phyloP scores from a whole-genome alignment of 495 filamentous ascomycete genomes.

The Penicillium paradoxum region DNA sequence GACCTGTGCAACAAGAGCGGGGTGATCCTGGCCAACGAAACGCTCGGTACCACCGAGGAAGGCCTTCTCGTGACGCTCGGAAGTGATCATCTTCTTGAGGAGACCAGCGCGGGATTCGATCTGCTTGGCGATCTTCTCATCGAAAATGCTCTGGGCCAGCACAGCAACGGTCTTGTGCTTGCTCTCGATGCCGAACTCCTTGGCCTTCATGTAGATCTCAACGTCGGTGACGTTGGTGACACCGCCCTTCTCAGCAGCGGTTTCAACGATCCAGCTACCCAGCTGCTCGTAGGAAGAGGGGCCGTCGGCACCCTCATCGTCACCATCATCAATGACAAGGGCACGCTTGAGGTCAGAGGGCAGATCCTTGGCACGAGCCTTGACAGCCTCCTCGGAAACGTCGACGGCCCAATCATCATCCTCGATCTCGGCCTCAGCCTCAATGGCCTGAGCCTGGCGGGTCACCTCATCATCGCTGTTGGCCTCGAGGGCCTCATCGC shows the following conservation, averaged over 20 bases:
- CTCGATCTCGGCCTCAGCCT: slow-evolving; percentile 58
- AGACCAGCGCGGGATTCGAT: slow-evolving; percentile 74
- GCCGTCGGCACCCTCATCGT: slow-evolving; percentile 79
- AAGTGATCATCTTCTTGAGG: slow-evolving; percentile 87
- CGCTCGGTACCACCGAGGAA: slow-evolving; percentile 96
- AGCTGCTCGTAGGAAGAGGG: slow-evolving; percentile 85
- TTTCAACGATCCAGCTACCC: slow-evolving; percentile 82
- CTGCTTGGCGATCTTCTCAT: slow-evolving; percentile 83
- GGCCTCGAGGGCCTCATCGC: slow-evolving; percentile 65
- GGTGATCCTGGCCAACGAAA: slow-evolving; percentile 77
- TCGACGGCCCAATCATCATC: slow-evolving; percentile 94
- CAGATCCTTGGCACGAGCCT: slow-evolving; percentile 84
- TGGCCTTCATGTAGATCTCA: slow-evolving; percentile 91
- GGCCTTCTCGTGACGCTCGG: slow-evolving; percentile 91
- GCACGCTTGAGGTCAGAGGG: slow-evolving; percentile 87
- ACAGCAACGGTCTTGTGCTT: slow-evolving; percentile 94
- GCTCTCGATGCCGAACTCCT: slow-evolving; percentile 85
- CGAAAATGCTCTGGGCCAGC: slow-evolving; percentile 88
- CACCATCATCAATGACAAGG: slow-evolving; percentile 76
- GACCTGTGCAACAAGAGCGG: slow-evolving; percentile 71
- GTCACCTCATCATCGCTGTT: slow-evolving; percentile 91
- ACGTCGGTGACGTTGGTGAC: slow-evolving; percentile 75
- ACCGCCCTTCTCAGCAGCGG: slow-evolving; percentile 65
- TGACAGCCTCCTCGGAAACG: slow-evolving; percentile 90
- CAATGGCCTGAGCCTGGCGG: slow-evolving; percentile 75